Evolutionary conservation across 352 stramenopile species (phyloP), one percentile per base, ranked within the genome.

Genomic region (Lagenidium giganteum): DNA sequence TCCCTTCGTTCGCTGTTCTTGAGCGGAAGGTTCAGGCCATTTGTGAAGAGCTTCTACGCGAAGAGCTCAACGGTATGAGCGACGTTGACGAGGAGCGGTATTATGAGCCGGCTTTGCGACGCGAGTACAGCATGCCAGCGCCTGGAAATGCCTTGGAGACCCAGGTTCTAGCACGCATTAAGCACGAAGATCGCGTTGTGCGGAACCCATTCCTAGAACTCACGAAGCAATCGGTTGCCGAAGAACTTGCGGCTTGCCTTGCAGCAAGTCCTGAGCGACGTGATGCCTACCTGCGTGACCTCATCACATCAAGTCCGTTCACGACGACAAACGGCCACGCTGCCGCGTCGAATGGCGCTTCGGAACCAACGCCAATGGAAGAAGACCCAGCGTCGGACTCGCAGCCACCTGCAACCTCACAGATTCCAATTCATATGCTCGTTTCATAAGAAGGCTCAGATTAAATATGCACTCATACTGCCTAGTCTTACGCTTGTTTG

Each of bases 11-110:
- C 11, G 65, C 78, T 16, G 41, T 83, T 12, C 42, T 93, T n/a
- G 81, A 93, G 51, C 56, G 61, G 20, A 90, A 90, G 53, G 49
- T 90, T 13, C 73, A 90, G 49, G 39, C 47, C 14, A 83, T 90
- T 24, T 88, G 77, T 27, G 54, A 36, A 2, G 47, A 64, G 32
- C 54, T 57, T 20, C 26, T 62, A 39, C 40, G 17, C 17, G 47
- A 47, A 25, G 46, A 21, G 18, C 47, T 61, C 11, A 35, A 56
- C 29, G 38, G 47, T 4, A 36, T 8, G 25, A 47, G 14, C 16
- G 39, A 43, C 21, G 36, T 17, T 27, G 36, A 30, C 11, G 11
- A 17, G 20, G 51, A 64, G 30, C 64, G 69, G 17, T 85, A 85
- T 45, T 32, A 74, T 25, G 72, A 85, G 37, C 61, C 67, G 1